A percentile compares a stretch with the other conserved stretches of the same genome.
Evolutionary conservation across 2,329 filamentous ascomycete genomes (phyloP).

Genomic region (Colletotrichum sp.): DNA sequence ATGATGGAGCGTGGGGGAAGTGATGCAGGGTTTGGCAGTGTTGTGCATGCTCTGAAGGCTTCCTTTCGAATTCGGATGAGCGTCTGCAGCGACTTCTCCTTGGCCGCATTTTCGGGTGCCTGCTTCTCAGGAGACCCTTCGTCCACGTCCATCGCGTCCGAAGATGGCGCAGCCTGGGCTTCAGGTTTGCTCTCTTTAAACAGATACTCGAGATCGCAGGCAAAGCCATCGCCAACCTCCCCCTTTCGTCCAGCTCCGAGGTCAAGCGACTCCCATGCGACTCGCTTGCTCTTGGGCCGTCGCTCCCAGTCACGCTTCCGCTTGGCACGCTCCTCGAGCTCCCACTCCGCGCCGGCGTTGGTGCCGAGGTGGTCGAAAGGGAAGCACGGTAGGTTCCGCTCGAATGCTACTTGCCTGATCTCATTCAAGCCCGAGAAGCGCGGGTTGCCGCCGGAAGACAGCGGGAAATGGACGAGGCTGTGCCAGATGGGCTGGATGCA

Average conservation of each 20-base stretch:
- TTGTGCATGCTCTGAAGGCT: constrained; percentile 35
- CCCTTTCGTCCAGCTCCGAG: constrained; percentile 78
- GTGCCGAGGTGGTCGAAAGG: constrained; percentile 86
- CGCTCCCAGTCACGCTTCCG: constrained; percentile 73
- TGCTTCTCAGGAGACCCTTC: constrained; percentile 15
- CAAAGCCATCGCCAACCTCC: constrained; percentile 82
- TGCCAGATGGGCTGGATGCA: constrained; percentile 89
- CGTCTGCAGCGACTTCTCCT: constrained; percentile 9
- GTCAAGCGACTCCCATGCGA: constrained; percentile 76
- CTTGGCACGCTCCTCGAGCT: constrained; percentile 66
- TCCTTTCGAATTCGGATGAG: constrained; percentile 9
- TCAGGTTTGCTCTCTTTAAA: constrained; percentile 43
- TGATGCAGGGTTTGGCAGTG: constrained; percentile 21
- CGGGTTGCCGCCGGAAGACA: constrained; percentile 81
- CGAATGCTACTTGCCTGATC: constrained; percentile 80
- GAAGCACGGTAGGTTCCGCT: constrained; percentile 81
- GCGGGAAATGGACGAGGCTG: constrained; percentile 79
- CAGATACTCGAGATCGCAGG: constrained; percentile 83
- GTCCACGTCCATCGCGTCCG: constrained; percentile 20
- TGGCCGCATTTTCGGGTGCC: constrained; percentile 17
- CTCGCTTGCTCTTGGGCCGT: constrained; percentile 81
- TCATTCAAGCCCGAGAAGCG: constrained; percentile 85
- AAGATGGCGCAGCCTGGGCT: background rate
- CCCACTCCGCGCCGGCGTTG: constrained; percentile 79
- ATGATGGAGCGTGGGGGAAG: constrained; percentile 49